These are phyloP conservation scores for Penicillium sp. DNA, from an alignment of 2,329 filamentous ascomycete species.

Conservation along the genomic window DNA sequence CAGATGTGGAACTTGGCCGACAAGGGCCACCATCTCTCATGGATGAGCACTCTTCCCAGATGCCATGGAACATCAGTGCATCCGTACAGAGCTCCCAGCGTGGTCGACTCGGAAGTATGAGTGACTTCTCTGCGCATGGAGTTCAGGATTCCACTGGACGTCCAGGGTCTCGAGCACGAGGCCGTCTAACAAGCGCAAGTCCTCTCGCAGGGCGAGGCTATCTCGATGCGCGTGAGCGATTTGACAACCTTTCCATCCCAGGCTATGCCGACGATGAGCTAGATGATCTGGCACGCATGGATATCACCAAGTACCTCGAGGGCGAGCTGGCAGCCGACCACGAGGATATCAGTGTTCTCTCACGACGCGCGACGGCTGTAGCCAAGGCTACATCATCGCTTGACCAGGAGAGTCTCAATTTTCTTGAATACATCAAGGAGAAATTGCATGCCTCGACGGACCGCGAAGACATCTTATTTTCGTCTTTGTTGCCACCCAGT, in stretches of 20 bases:
- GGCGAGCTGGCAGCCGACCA: slow-evolving; percentile 26
- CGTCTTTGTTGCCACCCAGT: slow-evolving; percentile 58
- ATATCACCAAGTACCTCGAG: slow-evolving; percentile 32
- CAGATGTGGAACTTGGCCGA: slow-evolving; percentile 63
- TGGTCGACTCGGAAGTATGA: slow-evolving; percentile 30
- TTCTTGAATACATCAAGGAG: slow-evolving; percentile 54
- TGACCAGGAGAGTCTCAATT: slow-evolving; percentile 57
- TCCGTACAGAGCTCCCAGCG: slow-evolving; percentile 50
- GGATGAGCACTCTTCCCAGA: slow-evolving; percentile 60
- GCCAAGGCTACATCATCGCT: slow-evolving; percentile 41
- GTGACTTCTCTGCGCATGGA: slow-evolving; percentile 26
- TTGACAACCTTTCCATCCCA: slow-evolving; percentile 20
- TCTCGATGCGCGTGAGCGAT: slow-evolving; percentile 24
- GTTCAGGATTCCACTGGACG: slow-evolving; percentile 14
- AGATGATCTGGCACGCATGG: slow-evolving; percentile 16
- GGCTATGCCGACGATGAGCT: slow-evolving; percentile 21
- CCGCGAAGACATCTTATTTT: slow-evolving; percentile 54
- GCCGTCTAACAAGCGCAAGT: slow-evolving; percentile 54
- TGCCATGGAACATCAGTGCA: slow-evolving; percentile 63
- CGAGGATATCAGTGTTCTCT: slow-evolving; percentile 36
- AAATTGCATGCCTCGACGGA: slow-evolving; percentile 33
- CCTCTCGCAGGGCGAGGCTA: slow-evolving; percentile 53
- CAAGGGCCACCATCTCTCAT: slow-evolving; percentile 60
- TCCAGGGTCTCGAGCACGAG: slow-evolving; percentile 37
- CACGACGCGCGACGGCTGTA: slow-evolving; percentile 4